Base-by-base conservation (phyloP, 768 basidiomycete species). In the Boletus tylopilopsis region DNA sequence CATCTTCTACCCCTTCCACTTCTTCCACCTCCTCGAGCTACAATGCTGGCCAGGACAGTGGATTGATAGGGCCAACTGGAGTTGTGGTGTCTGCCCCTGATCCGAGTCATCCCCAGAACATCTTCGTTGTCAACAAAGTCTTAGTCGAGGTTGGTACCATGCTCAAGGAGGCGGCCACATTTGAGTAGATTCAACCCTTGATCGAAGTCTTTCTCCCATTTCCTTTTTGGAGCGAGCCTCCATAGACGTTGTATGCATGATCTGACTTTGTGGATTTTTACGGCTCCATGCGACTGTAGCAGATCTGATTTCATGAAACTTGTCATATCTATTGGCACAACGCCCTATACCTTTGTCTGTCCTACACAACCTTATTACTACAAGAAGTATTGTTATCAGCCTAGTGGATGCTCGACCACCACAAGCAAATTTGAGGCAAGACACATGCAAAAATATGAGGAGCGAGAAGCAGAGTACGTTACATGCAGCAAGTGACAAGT, bases 401-500 rank as follows among this genome's bases (percentile, higher is more conserved):
- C 29, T 16, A 35, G 9, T 27, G n/a, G 18, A 21, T 30, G 18
- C n/a, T 42, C 19, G 11, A 43, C 30, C 18, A 30, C 32, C 16
- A 27, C 15, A 27, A 25, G 30, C 39, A 13, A 22, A 12, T 50
- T 27, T 10, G n/a, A 27, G 21, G 35, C 18, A 33, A 16, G 18
- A 47, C 25, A 12, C 19, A 23, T 19, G 6, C 29, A n/a, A 30
- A 25, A 27, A 23, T 4, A 50, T n/a, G 18, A 22, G n/a, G 16
- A 19, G 9, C 11, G 11, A 19, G 29, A 25, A 22, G n/a, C 40
- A n/a, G n/a, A n/a, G n/a, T n/a, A n/a, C n/a, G n/a, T n/a, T 63
- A 78, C 27, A 67, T 61, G 56, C 71, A 71, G 59, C 73, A 77
- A 24, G 72, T 67, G 32, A 89, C 78, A 41, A 90, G 68, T 12